These are phyloP conservation scores for Gaeumannomyces sp. DNA, from an alignment of 2,329 filamentous ascomycete genomes.

Conservation along the genomic window DNA sequence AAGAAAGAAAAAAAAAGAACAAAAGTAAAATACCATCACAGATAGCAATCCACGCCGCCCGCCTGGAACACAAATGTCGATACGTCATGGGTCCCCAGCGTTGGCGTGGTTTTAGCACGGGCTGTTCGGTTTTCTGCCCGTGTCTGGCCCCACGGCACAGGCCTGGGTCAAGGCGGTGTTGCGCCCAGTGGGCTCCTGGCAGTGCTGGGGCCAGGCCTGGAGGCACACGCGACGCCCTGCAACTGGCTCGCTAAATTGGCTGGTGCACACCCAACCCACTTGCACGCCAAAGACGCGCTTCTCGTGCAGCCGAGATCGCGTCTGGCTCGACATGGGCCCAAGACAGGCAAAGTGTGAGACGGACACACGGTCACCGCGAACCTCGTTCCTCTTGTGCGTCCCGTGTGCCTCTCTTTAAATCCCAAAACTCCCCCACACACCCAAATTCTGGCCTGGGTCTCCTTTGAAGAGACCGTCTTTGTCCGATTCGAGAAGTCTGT, in stretches of 20 bases:
- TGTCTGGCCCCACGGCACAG: no score
- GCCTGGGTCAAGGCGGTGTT: not conserved
- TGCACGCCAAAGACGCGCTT: slow-evolving; percentile 10
- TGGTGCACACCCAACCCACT: not conserved
- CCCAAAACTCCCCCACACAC: slow-evolving; percentile 9
- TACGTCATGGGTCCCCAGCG: not conserved
- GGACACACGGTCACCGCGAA: slow-evolving; percentile 4
- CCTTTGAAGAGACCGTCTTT: slow-evolving; percentile 6
- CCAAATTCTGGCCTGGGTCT: slow-evolving; percentile 3
- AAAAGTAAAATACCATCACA: not conserved
- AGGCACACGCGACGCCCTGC: not conserved
- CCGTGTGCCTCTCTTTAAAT: slow-evolving; percentile 8
- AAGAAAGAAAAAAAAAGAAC: not conserved
- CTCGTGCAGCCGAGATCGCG: slow-evolving; percentile 9
- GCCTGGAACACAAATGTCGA: not conserved
- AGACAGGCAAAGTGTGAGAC: slow-evolving; percentile 5
- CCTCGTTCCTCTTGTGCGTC: not conserved
- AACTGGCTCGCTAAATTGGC: slow-evolving; percentile 1
- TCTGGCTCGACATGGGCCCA: slow-evolving; percentile 5
- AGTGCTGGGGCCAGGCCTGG: not conserved
- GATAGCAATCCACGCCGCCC: no score
- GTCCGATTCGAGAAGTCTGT: not conserved
- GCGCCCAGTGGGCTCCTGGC: not conserved
- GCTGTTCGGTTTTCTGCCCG: not conserved
- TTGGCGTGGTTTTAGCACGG: not conserved